These are phyloP conservation scores for Wickerhamomyces kurtzmanii DNA, from an alignment of 805 yeast species.

Conservation along the genomic window DNA sequence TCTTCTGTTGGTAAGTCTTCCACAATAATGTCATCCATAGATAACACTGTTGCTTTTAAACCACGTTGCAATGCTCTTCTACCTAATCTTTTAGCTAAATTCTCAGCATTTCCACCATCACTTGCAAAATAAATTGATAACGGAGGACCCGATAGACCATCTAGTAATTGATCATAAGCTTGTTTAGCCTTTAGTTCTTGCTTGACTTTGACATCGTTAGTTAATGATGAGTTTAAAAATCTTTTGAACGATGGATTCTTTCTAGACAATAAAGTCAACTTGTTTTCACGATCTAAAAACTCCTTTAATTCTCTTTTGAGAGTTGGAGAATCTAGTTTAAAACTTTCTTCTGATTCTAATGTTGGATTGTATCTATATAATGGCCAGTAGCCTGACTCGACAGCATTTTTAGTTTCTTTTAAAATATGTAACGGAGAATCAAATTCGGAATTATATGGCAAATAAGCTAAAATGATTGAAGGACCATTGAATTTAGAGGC, in stretches of 20 bases:
- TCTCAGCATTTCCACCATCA: constrained; percentile 89
- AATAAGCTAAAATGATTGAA: constrained; percentile 80
- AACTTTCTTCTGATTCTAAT: constrained; percentile 40
- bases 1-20: constrained; percentile 39
- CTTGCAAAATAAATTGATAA: constrained; percentile 79
- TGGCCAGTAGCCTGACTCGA: constrained; percentile 96
- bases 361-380: constrained; percentile 77
- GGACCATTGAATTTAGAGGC: constrained; percentile 90
- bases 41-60: constrained; percentile 34
- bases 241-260: constrained; percentile 71
- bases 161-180: constrained; percentile 69
- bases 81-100: constrained; percentile 61
- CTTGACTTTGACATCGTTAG: constrained; percentile 46
- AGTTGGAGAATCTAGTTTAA: constrained; percentile 78
- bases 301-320: constrained; percentile 67
- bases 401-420: constrained; percentile 81
- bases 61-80: constrained; percentile 44
- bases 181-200: constrained; percentile 64
- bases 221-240: constrained; percentile 53
- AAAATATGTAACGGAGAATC: constrained; percentile 66
- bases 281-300: constrained; percentile 86
- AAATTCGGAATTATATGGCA: constrained; percentile 62
- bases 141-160: constrained; percentile 90
- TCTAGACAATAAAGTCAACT: constrained; percentile 62
- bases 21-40: constrained; percentile 54